Base-by-base conservation (phyloP, 805 yeast genomes). In the Wickerhamiella hasegawae region DNA sequence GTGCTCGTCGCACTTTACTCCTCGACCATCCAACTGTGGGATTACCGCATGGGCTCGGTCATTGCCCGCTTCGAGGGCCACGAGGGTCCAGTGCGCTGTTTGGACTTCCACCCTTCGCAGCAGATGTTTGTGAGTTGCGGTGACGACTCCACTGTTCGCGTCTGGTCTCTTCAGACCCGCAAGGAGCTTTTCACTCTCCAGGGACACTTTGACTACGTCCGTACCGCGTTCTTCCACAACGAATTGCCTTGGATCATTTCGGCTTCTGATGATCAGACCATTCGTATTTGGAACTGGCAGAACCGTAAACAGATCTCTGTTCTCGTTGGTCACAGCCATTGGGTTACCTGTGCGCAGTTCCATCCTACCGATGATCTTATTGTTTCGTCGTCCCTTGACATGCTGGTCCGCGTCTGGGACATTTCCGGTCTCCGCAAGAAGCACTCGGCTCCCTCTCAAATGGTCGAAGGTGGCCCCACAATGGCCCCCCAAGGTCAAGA, bases 261-360 rank as follows among this genome's bases (percentile, higher is more conserved):
- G 18, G 76, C 90, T 41, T 82, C 95, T 31, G 99, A 90, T 59
- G 99, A 90, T 65, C 98, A 90, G 62, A 90, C 99, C 22, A 84
- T 92, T 45, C 71, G 99, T 56, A 87, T 90, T 45, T 90, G 99
- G 99, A 92, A 90, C 62, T 90, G 98, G 98, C 98, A 92, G 65
- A 85, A 85, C 57, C 75, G 98, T 48, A 87, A 84, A 56, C 97
- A 90, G 51, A 79, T 90, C 52, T 97, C 97, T 8, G 83, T 95
- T 51, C 63, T 90, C 47, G 87, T 98, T 5, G 98, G 99, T 42
- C 99, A 90, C 59, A 85, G 83, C 60, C 98, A 90, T 62, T 90
- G 92, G 59, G 96, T 90, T 37, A 82, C 90, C 90, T 80, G 92
- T 49, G 97, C 98, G 2, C 92, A 82, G 58, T 90, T 90, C 69